Conservation (phyloP, 2,329 filamentous ascomycete genomes). For the Cadophora malorum region DNA sequence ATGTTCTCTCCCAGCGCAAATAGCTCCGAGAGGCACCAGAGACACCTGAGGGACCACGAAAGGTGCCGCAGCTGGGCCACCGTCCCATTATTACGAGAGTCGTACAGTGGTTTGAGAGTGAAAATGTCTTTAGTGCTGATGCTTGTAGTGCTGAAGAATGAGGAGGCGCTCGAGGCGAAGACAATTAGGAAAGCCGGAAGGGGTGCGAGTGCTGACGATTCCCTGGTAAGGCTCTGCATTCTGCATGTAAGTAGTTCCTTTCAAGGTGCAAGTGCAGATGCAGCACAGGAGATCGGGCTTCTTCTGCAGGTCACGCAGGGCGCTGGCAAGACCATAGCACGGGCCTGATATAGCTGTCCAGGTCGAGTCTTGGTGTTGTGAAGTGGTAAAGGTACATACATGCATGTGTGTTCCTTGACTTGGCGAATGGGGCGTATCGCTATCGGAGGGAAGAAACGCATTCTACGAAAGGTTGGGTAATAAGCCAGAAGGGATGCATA, state of each 20-base stretch:
- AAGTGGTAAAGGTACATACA: not conserved
- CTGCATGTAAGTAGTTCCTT: constrained; percentile 10
- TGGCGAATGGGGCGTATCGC: not conserved
- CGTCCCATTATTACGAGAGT: constrained; percentile 17
- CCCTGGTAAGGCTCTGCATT: constrained; percentile 9
- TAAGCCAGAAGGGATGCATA: too few species aligned
- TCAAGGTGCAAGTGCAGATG: constrained; percentile 15
- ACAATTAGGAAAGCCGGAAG: not conserved
- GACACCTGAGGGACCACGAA: not conserved
- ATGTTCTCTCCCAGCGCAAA: constrained; percentile 18
- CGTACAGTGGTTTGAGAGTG: not conserved
- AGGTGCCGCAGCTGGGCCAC: constrained; percentile 1
- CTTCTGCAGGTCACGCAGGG: constrained; percentile 16
- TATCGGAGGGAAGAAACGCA: not conserved
- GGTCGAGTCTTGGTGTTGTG: constrained; percentile 3
- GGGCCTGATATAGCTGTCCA: constrained; percentile 1
- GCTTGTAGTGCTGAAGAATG: constrained; percentile 6
- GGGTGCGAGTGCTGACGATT: not conserved
- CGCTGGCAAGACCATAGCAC: not conserved
- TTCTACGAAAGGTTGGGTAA: not conserved
- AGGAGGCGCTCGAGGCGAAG: not conserved
- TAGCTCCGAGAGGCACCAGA: constrained; percentile 7
- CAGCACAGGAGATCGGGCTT: constrained; percentile 21
- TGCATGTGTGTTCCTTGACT: not conserved
- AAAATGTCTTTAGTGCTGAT: not conserved